phyloP scores from a whole-genome alignment of 176 grass and related monocot genomes.

The Microstegium vimineum region DNA sequence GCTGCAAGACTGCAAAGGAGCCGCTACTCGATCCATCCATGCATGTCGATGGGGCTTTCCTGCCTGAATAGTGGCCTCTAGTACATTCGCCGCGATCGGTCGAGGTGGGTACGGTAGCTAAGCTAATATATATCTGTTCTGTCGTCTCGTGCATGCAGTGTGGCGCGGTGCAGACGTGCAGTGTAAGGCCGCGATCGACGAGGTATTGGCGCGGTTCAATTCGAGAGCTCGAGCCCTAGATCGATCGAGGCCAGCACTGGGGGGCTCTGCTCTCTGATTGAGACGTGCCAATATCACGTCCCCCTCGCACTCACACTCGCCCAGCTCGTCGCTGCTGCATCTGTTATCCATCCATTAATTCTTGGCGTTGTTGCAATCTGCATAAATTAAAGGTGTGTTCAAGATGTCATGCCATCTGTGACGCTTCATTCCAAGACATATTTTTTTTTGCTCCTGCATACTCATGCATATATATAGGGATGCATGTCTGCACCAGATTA shows the following conservation, averaged over 20 bases:
- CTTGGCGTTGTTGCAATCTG: too few relatives aligned
- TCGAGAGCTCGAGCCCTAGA: slow-evolving; percentile 34
- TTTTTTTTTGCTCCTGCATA: too few relatives aligned
- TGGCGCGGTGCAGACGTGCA: too few relatives aligned
- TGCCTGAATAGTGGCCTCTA: too few relatives aligned
- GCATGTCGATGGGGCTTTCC: background rate
- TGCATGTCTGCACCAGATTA: too few relatives aligned
- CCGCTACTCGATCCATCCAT: background rate
- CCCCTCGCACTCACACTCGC: background rate
- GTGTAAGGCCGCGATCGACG: background rate
- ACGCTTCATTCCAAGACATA: too few relatives aligned
- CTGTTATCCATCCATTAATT: too few relatives aligned
- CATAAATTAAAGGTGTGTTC: too few relatives aligned
- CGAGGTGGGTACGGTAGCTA: background rate
- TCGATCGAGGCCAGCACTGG: background rate
- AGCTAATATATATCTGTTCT: too few relatives aligned
- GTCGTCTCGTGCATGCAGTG: background rate
- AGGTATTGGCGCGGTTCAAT: slow-evolving; percentile 71
- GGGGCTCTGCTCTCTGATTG: slow-evolving; percentile 57
- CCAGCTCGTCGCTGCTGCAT: too few relatives aligned
- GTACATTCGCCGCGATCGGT: background rate
- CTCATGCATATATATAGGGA: too few relatives aligned
- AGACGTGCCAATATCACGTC: slow-evolving; percentile 87
- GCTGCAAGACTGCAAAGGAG: background rate
- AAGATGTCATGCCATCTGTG: too few relatives aligned